Evolutionary conservation across 192 early-diverging fungal species (phyloP).

Genomic region (Backusella liffmaniae): DNA sequence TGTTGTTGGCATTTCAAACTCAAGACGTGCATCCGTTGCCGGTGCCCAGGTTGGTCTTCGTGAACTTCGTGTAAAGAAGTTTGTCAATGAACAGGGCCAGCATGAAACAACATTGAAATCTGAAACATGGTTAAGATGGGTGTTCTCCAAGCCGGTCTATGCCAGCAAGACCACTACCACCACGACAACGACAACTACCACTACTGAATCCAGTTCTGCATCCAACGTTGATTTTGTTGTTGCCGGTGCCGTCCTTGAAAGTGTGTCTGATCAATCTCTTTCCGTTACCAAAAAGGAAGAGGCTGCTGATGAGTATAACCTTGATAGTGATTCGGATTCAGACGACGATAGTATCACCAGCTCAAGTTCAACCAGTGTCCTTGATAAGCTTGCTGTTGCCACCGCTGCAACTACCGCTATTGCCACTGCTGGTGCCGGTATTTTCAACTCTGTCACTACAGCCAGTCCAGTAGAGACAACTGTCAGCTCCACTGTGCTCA

Average conservation of each 20-base stretch:
- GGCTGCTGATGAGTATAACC: neutral
- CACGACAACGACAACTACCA: neutral
- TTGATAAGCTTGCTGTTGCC: constrained; percentile 8
- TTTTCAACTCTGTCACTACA: neutral
- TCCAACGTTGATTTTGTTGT: neutral
- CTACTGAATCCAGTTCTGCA: neutral
- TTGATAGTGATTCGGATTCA: neutral
- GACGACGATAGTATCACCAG: neutral
- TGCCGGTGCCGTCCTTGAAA: neutral
- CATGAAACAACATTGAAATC: constrained; percentile 6
- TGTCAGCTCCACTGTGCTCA: neutral
- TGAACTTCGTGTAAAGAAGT: constrained; percentile 13
- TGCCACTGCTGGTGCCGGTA: neutral
- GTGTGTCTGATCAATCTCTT: constrained; percentile 6
- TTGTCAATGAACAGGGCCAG: neutral
- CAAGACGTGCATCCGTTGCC: neutral
- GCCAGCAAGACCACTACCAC: neutral
- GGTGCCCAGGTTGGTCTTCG: constrained; percentile 18
- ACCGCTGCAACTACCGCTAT: neutral
- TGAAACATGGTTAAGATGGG: constrained; percentile 12
- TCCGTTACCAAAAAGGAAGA: neutral
- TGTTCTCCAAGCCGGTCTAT: constrained; percentile 12
- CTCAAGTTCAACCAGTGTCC: neutral
- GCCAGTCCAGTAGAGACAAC: neutral
- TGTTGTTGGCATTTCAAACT: constrained; percentile 14